Evolutionary conservation across 768 basidiomycete genomes (phyloP).

Genomic region (Amanita phalloides): DNA sequence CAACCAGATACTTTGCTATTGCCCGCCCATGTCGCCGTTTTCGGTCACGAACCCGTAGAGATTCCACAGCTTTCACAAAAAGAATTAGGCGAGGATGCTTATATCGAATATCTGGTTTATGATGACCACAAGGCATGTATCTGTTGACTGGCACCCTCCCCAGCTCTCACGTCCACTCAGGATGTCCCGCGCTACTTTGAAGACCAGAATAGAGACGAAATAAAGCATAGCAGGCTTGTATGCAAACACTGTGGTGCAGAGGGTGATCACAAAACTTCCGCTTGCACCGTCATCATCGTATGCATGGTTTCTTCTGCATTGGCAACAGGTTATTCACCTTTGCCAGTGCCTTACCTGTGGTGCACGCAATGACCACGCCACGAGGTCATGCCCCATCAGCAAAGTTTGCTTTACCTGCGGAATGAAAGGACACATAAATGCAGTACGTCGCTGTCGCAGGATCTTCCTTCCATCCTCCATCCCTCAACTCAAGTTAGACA

Average conservation of each 20-base stretch:
- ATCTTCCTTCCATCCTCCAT: neutral
- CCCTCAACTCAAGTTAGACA: constrained; percentile 28
- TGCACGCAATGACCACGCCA: constrained; percentile 67
- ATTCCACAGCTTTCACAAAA: constrained; percentile 30
- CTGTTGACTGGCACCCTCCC: neutral
- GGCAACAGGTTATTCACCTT: neutral
- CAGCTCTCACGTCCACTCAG: constrained; percentile 17
- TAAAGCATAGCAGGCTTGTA: constrained; percentile 35
- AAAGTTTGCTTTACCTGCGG: constrained; percentile 75
- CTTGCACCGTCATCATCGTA: constrained; percentile 69
- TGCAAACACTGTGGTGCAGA: constrained; percentile 76
- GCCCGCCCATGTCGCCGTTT: constrained; percentile 60
- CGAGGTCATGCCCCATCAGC: constrained; percentile 69
- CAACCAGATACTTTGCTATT: constrained; percentile 32
- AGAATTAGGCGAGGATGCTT: constrained; percentile 47
- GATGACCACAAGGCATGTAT: constrained; percentile 51
- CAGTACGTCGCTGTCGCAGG: constrained; percentile 25
- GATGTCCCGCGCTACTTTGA: constrained; percentile 61
- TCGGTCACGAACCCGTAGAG: constrained; percentile 33
- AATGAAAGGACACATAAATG: constrained; percentile 75
- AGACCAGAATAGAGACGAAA: constrained; percentile 26
- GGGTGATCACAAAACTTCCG: constrained; percentile 53
- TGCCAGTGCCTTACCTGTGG: constrained; percentile 73
- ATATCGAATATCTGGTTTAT: constrained; percentile 72
- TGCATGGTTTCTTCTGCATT: constrained; percentile 15